Percentiles rank a stretch among this genome's conserved stretches.
Conservation (phyloP, 1,284 basidiomycete genomes). For the Entoloma clypeatum region DNA sequence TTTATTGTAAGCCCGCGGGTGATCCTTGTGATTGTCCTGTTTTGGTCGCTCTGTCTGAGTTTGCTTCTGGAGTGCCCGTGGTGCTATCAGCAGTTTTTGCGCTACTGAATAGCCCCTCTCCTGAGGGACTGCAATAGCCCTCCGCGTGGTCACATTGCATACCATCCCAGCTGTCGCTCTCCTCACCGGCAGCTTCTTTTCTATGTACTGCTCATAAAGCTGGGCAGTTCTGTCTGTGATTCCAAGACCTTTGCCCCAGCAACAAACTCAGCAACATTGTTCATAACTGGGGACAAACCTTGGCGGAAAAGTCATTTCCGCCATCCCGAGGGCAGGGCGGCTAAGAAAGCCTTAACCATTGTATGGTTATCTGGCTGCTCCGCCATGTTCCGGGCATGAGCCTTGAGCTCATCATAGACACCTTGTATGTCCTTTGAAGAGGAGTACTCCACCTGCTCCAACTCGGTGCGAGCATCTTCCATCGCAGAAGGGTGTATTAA, state of each 20-base stretch:
- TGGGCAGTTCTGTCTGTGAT: too few species aligned
- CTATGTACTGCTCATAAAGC: too few species aligned
- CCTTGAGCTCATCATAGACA: slow-evolving; percentile 13
- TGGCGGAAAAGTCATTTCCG: not conserved
- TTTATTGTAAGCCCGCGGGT: too few species aligned
- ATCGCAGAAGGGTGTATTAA: slow-evolving; percentile 19
- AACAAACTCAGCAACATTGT: slow-evolving; percentile 5
- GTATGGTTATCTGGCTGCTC: not conserved
- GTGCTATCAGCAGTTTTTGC: too few species aligned
- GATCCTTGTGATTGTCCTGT: too few species aligned
- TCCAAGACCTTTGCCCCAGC: not conserved
- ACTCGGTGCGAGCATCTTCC: slow-evolving; percentile 14
- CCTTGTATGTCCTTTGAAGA: slow-evolving; percentile 7
- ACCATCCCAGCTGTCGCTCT: too few species aligned
- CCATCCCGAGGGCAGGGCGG: not conserved
- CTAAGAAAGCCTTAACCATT: slow-evolving; percentile 1
- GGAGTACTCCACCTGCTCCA: slow-evolving; percentile 8
- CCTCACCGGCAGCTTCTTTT: too few species aligned
- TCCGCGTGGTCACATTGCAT: too few species aligned
- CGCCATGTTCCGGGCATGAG: slow-evolving; percentile 3
- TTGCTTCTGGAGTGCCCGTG: too few species aligned
- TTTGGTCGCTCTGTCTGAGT: too few species aligned
- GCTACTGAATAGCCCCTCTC: too few species aligned
- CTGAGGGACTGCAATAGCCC: too few species aligned
- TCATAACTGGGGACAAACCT: not conserved